Evolutionary conservation across 1,139 yeast species (phyloP), one percentile per base, ranked within the genome.

Genomic region (Yamadazyma sp.): DNA sequence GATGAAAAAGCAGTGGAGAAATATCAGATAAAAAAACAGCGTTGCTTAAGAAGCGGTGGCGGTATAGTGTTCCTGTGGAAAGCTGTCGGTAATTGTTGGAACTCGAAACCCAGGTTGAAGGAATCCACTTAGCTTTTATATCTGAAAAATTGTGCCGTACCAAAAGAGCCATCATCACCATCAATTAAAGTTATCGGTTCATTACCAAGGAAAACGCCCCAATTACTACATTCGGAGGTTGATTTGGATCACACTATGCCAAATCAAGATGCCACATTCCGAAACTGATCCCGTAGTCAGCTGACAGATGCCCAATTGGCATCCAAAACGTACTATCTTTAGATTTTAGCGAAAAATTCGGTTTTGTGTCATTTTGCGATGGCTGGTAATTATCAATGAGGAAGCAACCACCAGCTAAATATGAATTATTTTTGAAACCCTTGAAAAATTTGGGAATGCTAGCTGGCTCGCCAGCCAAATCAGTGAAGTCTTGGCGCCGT

Each of bases 361-460:
- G 18, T 32, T 32, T 32, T 32, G 34, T 32, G 34, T 32, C 28
- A 34, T 29, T 11, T 29, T 24, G 15, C 10, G 35, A 31, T 38
- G 41, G 38, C 38, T 35, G 38, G 38, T 29, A 15, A 9, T 20
- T 3, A 14, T 29, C 17, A 29, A 29, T 29, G 23, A 22, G 33
- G 33, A 16, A 18, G 3, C 10, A 8, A 6, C 15, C 12, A 18
- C 37, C 37, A 34, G 37, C 37, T 16, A 15, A 28, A 15, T 27
- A 6, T 15, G 15, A 27, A 27, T 7, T 27, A 15, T 4, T 12
- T 5, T 27, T 24, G 6, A n/a, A n/a, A 20, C 9, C 9, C 6
- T 20, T 20, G 23, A 6, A 20, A 24, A 24, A 24, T 10, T 26
- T 12, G 4, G 15, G 16, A 5, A 5, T 26, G n/a, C 12, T 12